These are phyloP conservation scores for Dissophora globulifera DNA, from an alignment of 192 early-diverging fungal genomes.

Conservation along the genomic window DNA sequence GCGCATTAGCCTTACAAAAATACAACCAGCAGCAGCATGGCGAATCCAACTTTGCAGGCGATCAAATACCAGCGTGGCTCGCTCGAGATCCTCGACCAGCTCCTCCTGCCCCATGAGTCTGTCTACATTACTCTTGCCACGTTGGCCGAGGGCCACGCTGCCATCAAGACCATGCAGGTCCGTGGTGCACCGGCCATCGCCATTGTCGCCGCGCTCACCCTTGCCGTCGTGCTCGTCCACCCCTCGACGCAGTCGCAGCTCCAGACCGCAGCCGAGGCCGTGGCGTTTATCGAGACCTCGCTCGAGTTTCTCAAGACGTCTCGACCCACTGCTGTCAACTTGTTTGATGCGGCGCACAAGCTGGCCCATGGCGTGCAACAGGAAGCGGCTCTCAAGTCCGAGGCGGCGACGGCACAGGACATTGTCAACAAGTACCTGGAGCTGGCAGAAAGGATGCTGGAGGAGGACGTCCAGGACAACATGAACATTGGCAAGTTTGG, in stretches of 20 bases:
- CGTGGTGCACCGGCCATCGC: conserved; percentile 96
- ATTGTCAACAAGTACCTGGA: conserved; percentile 74
- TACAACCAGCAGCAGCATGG: no score
- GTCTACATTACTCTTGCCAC: conserved; percentile 75
- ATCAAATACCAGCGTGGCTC: conserved; percentile 62
- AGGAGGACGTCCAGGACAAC: conserved; percentile 88
- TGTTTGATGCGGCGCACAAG: conserved; percentile 86
- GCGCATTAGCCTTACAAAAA: no score
- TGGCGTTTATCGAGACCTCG: conserved; percentile 62
- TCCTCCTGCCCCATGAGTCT: conserved; percentile 87
- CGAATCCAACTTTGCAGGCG: conserved; percentile 59
- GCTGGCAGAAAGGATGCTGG: conserved; percentile 86
- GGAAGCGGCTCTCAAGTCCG: not conserved
- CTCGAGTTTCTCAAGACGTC: conserved; percentile 88
- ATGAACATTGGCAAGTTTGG: conserved; percentile 85
- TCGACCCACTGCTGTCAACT: conserved; percentile 96
- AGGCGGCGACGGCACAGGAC: conserved; percentile 38
- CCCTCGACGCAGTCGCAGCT: conserved; percentile 9
- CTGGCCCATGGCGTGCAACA: conserved; percentile 52
- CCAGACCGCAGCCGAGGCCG: conserved; percentile 51
- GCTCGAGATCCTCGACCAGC: conserved; percentile 90
- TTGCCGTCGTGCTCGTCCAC: conserved; percentile 81
- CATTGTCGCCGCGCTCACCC: conserved; percentile 91
- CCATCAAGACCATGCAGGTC: conserved; percentile 94
- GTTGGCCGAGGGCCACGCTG: conserved; percentile 80